Percentiles rank a stretch among this genome's conserved stretches.
These are phyloP conservation scores for Kwoniella dendrophila DNA, from an alignment of 768 basidiomycete genomes.

Conservation along the genomic window DNA sequence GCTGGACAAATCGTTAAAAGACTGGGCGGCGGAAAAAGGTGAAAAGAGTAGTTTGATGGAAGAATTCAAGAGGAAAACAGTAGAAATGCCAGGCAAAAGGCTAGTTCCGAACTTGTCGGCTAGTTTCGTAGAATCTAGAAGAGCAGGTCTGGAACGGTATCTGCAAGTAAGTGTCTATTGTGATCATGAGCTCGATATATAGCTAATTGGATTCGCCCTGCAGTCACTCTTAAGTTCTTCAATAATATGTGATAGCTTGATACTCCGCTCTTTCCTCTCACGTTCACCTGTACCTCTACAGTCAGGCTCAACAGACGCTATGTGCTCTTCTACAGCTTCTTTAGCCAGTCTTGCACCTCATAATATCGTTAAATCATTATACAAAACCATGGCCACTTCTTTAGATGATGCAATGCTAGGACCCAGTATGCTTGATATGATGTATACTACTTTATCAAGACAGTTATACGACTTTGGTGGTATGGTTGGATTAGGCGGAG, in stretches of 20 bases:
- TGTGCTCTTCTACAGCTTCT: slow-evolving; percentile 52
- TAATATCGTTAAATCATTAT: slow-evolving; percentile 80
- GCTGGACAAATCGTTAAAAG: slow-evolving; percentile 82
- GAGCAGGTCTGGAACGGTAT: slow-evolving; percentile 80
- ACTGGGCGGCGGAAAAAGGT: slow-evolving; percentile 53
- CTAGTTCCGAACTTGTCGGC: slow-evolving; percentile 82
- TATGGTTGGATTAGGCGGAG: slow-evolving; percentile 32
- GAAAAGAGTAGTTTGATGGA: slow-evolving; percentile 61
- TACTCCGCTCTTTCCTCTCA: slow-evolving; percentile 67
- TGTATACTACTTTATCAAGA: slow-evolving; percentile 37
- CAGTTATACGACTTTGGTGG: slow-evolving; percentile 44
- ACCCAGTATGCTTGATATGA: slow-evolving; percentile 57
- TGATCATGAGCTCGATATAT: neutral
- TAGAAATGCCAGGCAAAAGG: slow-evolving; percentile 93
- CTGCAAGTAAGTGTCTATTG: slow-evolving; percentile 67
- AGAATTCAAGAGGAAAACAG: slow-evolving; percentile 60
- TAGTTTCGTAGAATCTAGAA: slow-evolving; percentile 82
- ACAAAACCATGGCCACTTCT: slow-evolving; percentile 87
- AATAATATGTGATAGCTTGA: slow-evolving; percentile 65
- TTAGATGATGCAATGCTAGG: slow-evolving; percentile 98
- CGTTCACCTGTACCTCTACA: slow-evolving; percentile 24
- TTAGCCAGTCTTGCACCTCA: slow-evolving; percentile 33
- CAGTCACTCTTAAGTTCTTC: slow-evolving; percentile 28
- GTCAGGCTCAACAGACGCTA: slow-evolving; percentile 11
- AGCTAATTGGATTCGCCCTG: no score